Evolutionary conservation across 2,329 filamentous ascomycete species (phyloP).

Genomic region (Penicillium sp.): DNA sequence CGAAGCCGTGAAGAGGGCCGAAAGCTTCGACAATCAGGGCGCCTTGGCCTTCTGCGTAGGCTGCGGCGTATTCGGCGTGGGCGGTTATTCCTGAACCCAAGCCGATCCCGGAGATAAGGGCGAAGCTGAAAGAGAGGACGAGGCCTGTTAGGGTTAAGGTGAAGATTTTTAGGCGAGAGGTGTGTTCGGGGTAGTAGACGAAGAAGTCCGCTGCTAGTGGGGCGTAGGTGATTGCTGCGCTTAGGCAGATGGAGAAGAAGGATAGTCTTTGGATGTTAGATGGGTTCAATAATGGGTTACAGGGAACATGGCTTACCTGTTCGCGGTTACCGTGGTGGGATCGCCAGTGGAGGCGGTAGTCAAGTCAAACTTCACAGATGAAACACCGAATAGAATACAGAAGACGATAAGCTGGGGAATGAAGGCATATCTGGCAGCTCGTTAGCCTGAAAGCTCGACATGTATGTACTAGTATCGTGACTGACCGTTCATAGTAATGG

Average conservation of each 20-base stretch:
- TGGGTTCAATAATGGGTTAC: not conserved
- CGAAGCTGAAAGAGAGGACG: slow-evolving; percentile 59
- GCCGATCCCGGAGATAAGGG: slow-evolving; percentile 62
- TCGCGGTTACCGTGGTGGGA: slow-evolving; percentile 52
- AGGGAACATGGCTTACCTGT: slow-evolving; percentile 28
- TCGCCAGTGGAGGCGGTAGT: slow-evolving; percentile 53
- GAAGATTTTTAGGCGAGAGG: slow-evolving; percentile 56
- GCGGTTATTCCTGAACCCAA: slow-evolving; percentile 58
- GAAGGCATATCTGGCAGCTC: slow-evolving; percentile 56
- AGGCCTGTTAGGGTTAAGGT: slow-evolving; percentile 58
- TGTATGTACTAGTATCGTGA: not conserved
- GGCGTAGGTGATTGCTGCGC: slow-evolving; percentile 64
- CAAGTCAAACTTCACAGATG: slow-evolving; percentile 60
- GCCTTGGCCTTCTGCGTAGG: slow-evolving; percentile 61
- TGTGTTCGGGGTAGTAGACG: slow-evolving; percentile 62
- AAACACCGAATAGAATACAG: slow-evolving; percentile 62
- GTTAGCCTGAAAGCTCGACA: not conserved
- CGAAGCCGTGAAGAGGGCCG: slow-evolving; percentile 60
- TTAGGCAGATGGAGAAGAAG: slow-evolving; percentile 69
- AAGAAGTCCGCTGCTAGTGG: slow-evolving; percentile 67
- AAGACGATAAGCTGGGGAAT: slow-evolving; percentile 63
- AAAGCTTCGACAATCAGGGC: slow-evolving; percentile 65
- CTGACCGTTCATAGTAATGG: slow-evolving; percentile 65
- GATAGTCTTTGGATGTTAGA: slow-evolving; percentile 48
- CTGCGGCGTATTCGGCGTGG: slow-evolving; percentile 56